Evolutionary conservation across 140 eudicot species (phyloP).

Genomic region (Bidens hawaiensis): DNA sequence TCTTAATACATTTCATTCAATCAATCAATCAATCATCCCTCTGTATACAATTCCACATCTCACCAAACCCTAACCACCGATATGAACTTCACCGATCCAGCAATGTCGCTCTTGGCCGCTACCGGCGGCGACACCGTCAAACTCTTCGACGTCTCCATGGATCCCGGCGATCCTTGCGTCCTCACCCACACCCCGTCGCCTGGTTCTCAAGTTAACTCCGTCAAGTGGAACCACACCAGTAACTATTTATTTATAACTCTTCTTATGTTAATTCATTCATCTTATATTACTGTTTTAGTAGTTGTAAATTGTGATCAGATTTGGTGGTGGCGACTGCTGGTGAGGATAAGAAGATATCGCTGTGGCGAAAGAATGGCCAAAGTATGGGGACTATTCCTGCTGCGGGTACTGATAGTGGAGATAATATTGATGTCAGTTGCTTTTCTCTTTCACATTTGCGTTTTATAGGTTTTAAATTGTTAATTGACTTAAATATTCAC

Average conservation of each 20-base stretch:
- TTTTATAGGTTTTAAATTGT: neutral
- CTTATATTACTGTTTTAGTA: neutral
- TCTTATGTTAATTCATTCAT: neutral
- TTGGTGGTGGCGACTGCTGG: conserved; percentile 98
- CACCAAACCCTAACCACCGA: conserved; percentile 16
- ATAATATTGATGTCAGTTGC: conserved; percentile 62
- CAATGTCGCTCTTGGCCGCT: conserved; percentile 71
- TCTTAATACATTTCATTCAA: too few species aligned
- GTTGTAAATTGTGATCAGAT: conserved; percentile 39
- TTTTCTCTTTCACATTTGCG: too few species aligned
- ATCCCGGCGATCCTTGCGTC: conserved; percentile 85
- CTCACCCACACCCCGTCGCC: conserved; percentile 78
- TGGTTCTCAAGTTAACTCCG: conserved; percentile 73
- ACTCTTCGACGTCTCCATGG: conserved; percentile 73
- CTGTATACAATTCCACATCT: too few species aligned
- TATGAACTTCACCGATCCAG: conserved; percentile 57
- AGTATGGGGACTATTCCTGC: conserved; percentile 76
- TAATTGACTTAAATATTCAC: too few species aligned
- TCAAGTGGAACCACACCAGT: conserved; percentile 98
- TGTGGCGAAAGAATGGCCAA: conserved; percentile 80
- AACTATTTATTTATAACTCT: neutral
- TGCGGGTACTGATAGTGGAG: conserved; percentile 59
- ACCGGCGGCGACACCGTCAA: conserved; percentile 91
- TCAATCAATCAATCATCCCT: too few species aligned
- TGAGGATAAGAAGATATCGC: conserved; percentile 67